Conservation (phyloP, 179 eudicot species). For the Spinacia oleracea region DNA sequence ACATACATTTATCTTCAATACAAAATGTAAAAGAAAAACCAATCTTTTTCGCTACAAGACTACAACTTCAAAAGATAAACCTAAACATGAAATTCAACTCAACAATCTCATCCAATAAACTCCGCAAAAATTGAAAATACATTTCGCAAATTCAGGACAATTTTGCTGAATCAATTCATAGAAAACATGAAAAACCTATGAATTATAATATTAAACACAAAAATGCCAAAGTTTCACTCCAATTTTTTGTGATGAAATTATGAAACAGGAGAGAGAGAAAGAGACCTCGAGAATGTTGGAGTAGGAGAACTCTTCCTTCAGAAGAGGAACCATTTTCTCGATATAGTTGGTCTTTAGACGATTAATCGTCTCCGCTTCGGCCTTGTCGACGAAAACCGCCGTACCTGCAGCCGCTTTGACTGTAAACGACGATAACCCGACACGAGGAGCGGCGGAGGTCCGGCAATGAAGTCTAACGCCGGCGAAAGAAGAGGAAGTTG, state of each 20-base stretch:
- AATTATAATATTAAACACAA: background rate
- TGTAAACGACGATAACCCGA: conserved; percentile 15
- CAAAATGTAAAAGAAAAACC: background rate
- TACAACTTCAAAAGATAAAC: background rate
- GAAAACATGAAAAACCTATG: background rate
- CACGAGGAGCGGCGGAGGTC: background rate
- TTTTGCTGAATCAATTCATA: background rate
- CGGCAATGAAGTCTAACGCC: conserved; percentile 38
- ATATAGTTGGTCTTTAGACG: conserved; percentile 66
- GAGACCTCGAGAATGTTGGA: conserved; percentile 74
- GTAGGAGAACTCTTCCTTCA: conserved; percentile 80
- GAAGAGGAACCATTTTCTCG: conserved; percentile 69
- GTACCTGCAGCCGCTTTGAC: conserved; percentile 57
- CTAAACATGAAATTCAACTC: background rate
- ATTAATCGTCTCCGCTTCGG: conserved; percentile 56
- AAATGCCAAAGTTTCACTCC: background rate
- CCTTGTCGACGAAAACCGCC: conserved; percentile 61
- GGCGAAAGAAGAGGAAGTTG: conserved; percentile 58
- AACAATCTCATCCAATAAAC: background rate
- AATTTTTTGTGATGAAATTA: background rate
- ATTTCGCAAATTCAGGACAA: background rate
- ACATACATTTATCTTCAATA: background rate
- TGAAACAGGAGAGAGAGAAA: background rate
- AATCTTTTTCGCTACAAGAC: too few species aligned
- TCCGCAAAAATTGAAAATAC: background rate